Base-by-base conservation (phyloP, 495 filamentous ascomycete species). In the Neurospora pannonica region DNA sequence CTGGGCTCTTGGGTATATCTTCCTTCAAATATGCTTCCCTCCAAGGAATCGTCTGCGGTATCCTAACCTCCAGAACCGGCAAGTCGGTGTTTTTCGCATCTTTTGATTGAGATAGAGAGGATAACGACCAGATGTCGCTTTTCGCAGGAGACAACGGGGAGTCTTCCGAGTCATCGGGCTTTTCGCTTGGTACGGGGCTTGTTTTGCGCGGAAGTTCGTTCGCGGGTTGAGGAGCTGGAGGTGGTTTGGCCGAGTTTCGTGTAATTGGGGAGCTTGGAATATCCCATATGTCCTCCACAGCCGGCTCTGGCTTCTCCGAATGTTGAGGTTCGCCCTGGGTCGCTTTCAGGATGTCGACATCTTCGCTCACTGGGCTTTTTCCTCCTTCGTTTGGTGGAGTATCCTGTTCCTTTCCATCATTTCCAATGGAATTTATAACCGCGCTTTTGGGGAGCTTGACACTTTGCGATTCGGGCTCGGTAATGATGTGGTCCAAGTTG, bases 291-390 rank as follows among this genome's bases (percentile, higher is more conserved):
- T 73, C 39, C 28, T 28, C 31, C n/a, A 34, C 70, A 5, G n/a
- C 28, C 34, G 37, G 39, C 17, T 24, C 19, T 15, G 38, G 8
- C 42, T 38, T 31, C 5, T 5, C 17, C n/a, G 42, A 31, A 38
- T 31, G 43, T 28, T 13, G 69, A 72, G 34, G 36, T 3, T 69
- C 40, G 46, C 13, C 36, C 21, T 13, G 73, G 70, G 76, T 76
- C 3, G 79, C 21, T 21, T 70, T 73, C 76, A 78, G 76, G 38
- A 80, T 74, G 21, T 77, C 74, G n/a, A 13, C 42, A n/a, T 74
- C 42, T 46, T 74, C 38, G 24, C 21, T 38, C 40, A 13, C 17
- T 15, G 46, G 21, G 38, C 19, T 36, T 10, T 36, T 42, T 39
- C 8, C 15, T 39, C 40, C n/a, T 48, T 31, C 37, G 1, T 15